These are phyloP conservation scores for Pleurotus tuoliensis DNA, from an alignment of 768 basidiomycete species.

Conservation along the genomic window DNA sequence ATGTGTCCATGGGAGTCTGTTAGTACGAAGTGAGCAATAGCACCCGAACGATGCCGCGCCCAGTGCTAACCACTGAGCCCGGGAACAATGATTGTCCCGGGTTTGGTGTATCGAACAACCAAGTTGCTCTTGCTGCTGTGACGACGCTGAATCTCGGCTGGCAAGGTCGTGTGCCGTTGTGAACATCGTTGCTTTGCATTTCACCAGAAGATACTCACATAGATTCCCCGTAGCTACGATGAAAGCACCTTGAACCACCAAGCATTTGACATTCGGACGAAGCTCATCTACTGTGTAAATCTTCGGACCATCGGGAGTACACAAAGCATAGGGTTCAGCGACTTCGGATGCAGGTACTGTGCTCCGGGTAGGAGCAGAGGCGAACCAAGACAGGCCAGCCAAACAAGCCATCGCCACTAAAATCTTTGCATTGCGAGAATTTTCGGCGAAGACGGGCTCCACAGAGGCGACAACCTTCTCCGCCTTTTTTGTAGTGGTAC, in stretches of 20 bases:
- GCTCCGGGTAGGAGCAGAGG: not conserved
- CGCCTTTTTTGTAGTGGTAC: not conserved
- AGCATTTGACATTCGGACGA: constrained; percentile 54
- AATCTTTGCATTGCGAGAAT: not conserved
- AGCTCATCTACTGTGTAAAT: constrained; percentile 67
- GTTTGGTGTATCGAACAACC: constrained; percentile 44
- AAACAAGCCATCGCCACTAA: constrained; percentile 3
- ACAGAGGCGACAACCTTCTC: not conserved
- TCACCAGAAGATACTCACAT: constrained; percentile 34
- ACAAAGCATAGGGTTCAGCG: constrained; percentile 50
- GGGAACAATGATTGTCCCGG: constrained; percentile 63
- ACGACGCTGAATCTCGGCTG: constrained; percentile 39
- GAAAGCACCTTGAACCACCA: constrained; percentile 48
- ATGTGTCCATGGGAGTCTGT: constrained; percentile 81
- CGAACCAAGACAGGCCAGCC: constrained; percentile 11
- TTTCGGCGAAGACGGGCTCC: not conserved
- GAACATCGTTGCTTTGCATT: not conserved
- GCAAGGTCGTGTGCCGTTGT: constrained; percentile 2
- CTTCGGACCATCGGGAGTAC: constrained; percentile 44
- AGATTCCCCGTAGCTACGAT: constrained; percentile 55
- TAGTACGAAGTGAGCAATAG: no score
- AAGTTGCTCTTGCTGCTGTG: constrained; percentile 29
- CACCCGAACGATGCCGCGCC: no score
- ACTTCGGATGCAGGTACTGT: not conserved
- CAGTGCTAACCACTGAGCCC: constrained; percentile 60